Evolutionary conservation across 2,329 filamentous ascomycete species (phyloP), one percentile per base, ranked within the genome.

Genomic region (Claviceps cyperi): DNA sequence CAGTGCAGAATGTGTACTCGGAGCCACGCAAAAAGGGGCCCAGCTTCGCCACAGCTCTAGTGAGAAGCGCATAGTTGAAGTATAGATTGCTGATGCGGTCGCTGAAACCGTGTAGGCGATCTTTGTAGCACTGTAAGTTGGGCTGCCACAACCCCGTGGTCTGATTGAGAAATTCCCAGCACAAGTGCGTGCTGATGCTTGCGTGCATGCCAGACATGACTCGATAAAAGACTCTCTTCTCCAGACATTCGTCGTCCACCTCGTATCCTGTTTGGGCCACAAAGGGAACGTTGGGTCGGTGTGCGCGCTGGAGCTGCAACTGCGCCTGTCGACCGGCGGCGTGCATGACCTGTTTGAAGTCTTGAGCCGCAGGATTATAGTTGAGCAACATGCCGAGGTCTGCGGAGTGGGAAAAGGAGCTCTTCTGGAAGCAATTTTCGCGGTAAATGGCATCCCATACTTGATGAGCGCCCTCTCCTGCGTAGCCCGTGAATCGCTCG

Each of bases 211-310:
- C 92, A 48, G 89, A 95, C 54, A 98, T 81, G 55, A 98, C 81
- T 6, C 90, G 80, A 69, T 97, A 92, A 66, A 98, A 98, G 38
- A 97, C 92, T n/a, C 92, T 84, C 75, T 98, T 97, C 72, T 98
- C 92, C 22, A 98, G 71, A 61, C 92, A 98, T 62, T 95, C 86
- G 58, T 96, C 90, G 57, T 95, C 89, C 46, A 82, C 75, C 56
- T 92, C 86, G 47, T 91, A 72, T 0, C 78, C 77, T 7, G 78
- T 79, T 58, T 77, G 76, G 47, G 80, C 74, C 46, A 81, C 75
- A 46, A 81, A 79, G 1, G 76, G 74, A 3, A 74, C 74, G 52
- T 78, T 74, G 28, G 76, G 74, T 40, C 71, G 60, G 24, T 60
- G 54, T 36, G 61, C 58, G 4, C 65, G 65, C 47, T 66, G 60